Conservation (phyloP, 2,329 filamentous ascomycete species). For the Aspergillus fructus region DNA sequence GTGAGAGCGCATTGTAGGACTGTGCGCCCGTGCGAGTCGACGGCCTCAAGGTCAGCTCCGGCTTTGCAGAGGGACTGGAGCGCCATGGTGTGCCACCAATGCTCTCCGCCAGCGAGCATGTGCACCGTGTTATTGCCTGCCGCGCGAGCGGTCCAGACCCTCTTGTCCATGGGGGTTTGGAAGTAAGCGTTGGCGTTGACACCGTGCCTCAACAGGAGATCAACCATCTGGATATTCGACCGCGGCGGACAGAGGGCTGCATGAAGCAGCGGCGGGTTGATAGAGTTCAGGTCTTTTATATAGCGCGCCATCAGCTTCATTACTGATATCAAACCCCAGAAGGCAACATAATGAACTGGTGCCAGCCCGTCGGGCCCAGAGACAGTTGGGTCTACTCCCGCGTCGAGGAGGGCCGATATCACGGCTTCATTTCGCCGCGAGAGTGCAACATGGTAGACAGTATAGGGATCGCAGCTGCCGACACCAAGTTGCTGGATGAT, state of each 20-base stretch:
- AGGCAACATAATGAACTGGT: slow-evolving; percentile 1
- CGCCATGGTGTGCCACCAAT: not conserved
- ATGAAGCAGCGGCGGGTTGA: not conserved
- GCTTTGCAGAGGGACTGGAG: not conserved
- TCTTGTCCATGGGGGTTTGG: not conserved
- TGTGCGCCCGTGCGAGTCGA: not conserved
- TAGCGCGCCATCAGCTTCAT: not conserved
- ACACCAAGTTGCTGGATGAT: not conserved
- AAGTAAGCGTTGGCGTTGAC: not conserved
- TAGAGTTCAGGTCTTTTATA: not conserved
- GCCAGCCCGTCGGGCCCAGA: not conserved
- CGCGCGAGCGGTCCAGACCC: not conserved
- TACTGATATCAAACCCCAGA: not conserved
- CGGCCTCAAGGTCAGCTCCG: not conserved
- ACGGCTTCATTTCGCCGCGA: not conserved
- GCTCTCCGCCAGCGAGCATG: not conserved
- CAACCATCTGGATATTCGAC: not conserved
- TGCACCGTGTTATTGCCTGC: not conserved
- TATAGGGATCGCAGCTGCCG: not conserved
- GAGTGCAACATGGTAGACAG: not conserved
- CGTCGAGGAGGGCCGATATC: not conserved
- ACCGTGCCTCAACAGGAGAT: not conserved
- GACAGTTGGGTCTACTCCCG: not conserved
- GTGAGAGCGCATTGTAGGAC: not conserved
- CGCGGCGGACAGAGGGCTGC: not conserved